These are phyloP conservation scores for Candida patagonica DNA, from an alignment of 805 yeast species.

Conservation along the genomic window DNA sequence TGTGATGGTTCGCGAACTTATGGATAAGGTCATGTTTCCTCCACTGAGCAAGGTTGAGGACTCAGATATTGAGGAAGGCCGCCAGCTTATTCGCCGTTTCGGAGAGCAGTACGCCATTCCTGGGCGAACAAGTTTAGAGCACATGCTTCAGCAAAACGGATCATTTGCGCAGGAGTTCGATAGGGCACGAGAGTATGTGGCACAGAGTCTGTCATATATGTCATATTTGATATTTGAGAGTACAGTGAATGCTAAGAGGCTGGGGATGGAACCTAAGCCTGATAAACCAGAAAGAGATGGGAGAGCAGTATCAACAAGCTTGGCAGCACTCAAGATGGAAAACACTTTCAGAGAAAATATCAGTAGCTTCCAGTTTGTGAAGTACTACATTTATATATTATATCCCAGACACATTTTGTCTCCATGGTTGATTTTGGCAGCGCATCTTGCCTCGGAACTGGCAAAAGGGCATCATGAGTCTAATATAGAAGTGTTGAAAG, in stretches of 20 bases:
- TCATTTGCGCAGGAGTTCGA: too few relatives aligned
- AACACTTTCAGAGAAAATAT: background rate
- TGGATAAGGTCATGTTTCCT: slow-evolving; percentile 10
- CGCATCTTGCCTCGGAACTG: background rate
- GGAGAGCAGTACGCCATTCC: too few relatives aligned
- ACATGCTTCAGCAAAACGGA: too few relatives aligned
- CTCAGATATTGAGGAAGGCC: slow-evolving; percentile 4
- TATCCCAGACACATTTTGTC: slow-evolving; percentile 2
- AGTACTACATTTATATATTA: slow-evolving; percentile 6
- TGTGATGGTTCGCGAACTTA: slow-evolving; percentile 5
- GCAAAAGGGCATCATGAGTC: background rate
- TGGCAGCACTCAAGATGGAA: background rate
- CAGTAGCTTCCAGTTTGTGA: slow-evolving; percentile 8
- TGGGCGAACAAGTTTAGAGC: too few relatives aligned
- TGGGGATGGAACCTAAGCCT: too few relatives aligned
- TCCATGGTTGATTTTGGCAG: background rate
- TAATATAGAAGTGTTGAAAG: slow-evolving; percentile 3
- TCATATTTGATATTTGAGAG: too few relatives aligned
- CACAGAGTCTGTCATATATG: too few relatives aligned
- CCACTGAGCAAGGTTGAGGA: slow-evolving; percentile 6
- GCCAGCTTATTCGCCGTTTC: slow-evolving; percentile 7
- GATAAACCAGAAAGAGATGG: too few relatives aligned
- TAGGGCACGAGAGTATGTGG: too few relatives aligned
- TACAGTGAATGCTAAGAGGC: too few relatives aligned
- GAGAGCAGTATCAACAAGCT: too few relatives aligned